Percentiles rank a stretch among this genome's conserved stretches.
Evolutionary conservation across 306 rosid genomes (phyloP).

Genomic region (Castanopsis chinensis): DNA sequence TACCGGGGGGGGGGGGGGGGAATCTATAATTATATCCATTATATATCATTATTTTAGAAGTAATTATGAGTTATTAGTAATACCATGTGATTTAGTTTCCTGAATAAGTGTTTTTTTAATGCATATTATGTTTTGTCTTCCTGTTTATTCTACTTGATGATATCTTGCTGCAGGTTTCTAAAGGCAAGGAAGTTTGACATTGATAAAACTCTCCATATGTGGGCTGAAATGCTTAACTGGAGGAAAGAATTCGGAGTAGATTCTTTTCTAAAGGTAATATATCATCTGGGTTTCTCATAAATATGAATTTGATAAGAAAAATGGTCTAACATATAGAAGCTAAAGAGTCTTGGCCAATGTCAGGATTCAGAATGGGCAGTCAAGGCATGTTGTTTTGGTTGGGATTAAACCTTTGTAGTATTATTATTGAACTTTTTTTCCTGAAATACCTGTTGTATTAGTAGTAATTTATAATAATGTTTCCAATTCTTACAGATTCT

Average conservation of each 20-base stretch:
- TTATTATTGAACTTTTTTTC: constrained; percentile 9
- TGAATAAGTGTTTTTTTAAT: constrained; percentile 4
- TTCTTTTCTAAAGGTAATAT: constrained; percentile 68
- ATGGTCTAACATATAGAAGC: not conserved
- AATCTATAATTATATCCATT: no score
- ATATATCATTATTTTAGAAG: not conserved
- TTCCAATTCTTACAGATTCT: constrained; percentile 25
- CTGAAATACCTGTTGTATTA: constrained; percentile 17
- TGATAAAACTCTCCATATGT: constrained; percentile 83
- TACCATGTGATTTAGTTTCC: not conserved
- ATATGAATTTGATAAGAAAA: not conserved
- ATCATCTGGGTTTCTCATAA: not conserved
- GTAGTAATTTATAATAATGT: constrained; percentile 17
- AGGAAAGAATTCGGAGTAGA: constrained; percentile 73
- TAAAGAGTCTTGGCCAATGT: constrained; percentile 16
- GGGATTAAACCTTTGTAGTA: constrained; percentile 15
- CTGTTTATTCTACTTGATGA: constrained; percentile 10
- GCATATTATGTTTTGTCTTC: not conserved
- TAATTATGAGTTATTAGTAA: not conserved
- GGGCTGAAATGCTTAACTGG: constrained; percentile 94
- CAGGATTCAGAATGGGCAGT: constrained; percentile 22
- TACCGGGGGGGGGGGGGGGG: no score
- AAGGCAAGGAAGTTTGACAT: constrained; percentile 91
- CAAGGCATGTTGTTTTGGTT: constrained; percentile 19
- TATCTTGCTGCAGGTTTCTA: constrained; percentile 66